Evolutionary conservation across 2,329 filamentous ascomycete species (phyloP).

Genomic region (Emericellopsis cladophorae): DNA sequence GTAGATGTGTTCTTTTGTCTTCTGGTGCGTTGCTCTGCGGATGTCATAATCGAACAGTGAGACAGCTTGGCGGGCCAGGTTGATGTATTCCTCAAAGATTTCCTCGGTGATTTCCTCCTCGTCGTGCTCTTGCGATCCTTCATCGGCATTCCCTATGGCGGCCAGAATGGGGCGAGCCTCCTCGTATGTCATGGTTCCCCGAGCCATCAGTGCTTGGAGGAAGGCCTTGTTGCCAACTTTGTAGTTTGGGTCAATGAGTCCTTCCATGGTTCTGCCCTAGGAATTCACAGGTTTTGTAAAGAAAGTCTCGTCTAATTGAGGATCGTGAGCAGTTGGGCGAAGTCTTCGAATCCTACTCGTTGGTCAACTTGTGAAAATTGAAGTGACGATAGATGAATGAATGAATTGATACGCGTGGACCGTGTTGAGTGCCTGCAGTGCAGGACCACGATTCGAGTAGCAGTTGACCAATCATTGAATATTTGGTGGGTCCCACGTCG

Average conservation of each 20-base stretch:
- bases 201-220: constrained; percentile 74
- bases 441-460: too few species aligned
- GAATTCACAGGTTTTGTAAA: too few species aligned
- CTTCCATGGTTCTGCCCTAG: constrained; percentile 9
- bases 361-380: too few species aligned
- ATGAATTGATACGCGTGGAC: too few species aligned
- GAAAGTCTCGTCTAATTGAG: too few species aligned
- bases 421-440: too few species aligned
- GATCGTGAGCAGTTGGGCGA: too few species aligned
- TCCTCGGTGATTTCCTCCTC: constrained; percentile 53
- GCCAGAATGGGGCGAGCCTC: constrained; percentile 47
- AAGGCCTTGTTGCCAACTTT: constrained; percentile 70
- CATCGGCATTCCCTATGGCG: constrained; percentile 52
- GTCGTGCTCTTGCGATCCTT: constrained; percentile 41
- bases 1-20: constrained; percentile 53
- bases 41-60: constrained; percentile 83
- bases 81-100: constrained; percentile 56
- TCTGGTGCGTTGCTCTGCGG: constrained; percentile 59
- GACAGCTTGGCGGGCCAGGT: constrained; percentile 57
- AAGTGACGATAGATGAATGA: too few species aligned
- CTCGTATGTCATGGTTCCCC: constrained; percentile 62
- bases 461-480: too few species aligned
- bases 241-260: constrained; percentile 23
- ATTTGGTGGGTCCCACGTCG: too few species aligned
- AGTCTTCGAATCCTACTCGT: too few species aligned